Conservation (phyloP, 306 rosid species). For the Canavalia gladiata region DNA sequence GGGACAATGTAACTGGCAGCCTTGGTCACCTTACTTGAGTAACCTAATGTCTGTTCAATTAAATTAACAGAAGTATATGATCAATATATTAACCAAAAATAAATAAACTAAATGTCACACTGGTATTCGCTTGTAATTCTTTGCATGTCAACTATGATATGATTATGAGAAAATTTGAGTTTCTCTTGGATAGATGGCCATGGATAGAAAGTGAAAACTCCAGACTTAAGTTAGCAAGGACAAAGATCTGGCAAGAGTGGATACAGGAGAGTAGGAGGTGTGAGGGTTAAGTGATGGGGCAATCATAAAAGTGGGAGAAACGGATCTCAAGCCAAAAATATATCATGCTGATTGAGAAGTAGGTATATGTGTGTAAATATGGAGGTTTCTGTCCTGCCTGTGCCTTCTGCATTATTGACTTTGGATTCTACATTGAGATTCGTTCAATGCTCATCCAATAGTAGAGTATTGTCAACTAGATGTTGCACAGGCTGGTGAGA, state of each 20-base stretch:
- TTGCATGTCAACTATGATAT: constrained; percentile 35
- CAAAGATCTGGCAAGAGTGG: not conserved
- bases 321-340: constrained; percentile 10
- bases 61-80: constrained; percentile 52
- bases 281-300: constrained; percentile 5
- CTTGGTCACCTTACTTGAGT: constrained; percentile 52
- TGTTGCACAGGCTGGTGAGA: too few relatives aligned
- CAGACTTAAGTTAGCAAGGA: constrained; percentile 7
- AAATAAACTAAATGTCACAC: constrained; percentile 32
- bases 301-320: constrained; percentile 22
- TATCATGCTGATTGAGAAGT: not conserved
- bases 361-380: not conserved
- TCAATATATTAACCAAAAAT: constrained; percentile 46
- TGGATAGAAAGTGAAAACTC: constrained; percentile 10
- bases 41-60: constrained; percentile 72
- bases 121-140: constrained; percentile 26
- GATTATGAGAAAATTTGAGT: constrained; percentile 5
- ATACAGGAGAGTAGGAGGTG: constrained; percentile 20
- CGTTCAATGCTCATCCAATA: constrained; percentile 6
- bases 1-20: constrained; percentile 64
- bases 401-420: constrained; percentile 18
- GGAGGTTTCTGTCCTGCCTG: not conserved
- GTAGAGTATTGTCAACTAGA: not conserved
- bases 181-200: not conserved
- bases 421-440: constrained; percentile 20